These are phyloP conservation scores for Mediolabrus comicus DNA, from an alignment of 108 stramenopile genomes.

Conservation along the genomic window DNA sequence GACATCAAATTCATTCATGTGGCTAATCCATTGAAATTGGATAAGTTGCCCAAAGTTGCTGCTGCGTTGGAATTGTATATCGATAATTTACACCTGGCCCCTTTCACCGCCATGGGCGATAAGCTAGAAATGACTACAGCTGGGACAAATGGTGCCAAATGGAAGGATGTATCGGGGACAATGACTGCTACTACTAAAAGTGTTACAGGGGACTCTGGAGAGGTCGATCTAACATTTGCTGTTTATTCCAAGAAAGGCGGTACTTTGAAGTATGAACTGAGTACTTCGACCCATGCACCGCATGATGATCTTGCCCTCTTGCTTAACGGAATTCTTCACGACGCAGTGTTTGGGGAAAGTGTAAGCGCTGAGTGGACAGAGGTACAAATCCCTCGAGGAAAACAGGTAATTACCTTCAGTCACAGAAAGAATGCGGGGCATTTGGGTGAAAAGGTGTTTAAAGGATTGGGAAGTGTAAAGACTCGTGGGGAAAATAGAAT, in stretches of 20 bases:
- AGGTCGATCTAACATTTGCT: slow-evolving; percentile 24
- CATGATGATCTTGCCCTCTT: slow-evolving; percentile 39
- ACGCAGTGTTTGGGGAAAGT: slow-evolving; percentile 31
- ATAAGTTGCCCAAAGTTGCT: slow-evolving; percentile 5
- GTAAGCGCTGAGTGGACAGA: slow-evolving; percentile 2
- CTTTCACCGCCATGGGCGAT: not conserved
- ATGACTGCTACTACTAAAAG: slow-evolving; percentile 17
- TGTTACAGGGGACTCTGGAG: not conserved
- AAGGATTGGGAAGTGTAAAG: slow-evolving; percentile 12
- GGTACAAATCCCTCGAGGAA: slow-evolving; percentile 28
- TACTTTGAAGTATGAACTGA: slow-evolving; percentile 22
- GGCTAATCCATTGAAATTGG: slow-evolving; percentile 32
- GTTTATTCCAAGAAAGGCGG: slow-evolving; percentile 23
- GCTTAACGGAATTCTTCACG: slow-evolving; percentile 8
- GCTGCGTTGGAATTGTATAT: slow-evolving; percentile 12
- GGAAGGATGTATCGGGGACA: slow-evolving; percentile 1
- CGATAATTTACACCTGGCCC: slow-evolving; percentile 31
- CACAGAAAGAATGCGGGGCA: slow-evolving; percentile 47
- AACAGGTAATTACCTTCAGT: slow-evolving; percentile 21
- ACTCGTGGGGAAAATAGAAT: slow-evolving; percentile 12
- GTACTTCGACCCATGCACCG: slow-evolving; percentile 34
- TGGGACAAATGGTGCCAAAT: not conserved
- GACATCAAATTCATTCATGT: slow-evolving; percentile 25
- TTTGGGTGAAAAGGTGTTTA: slow-evolving; percentile 9
- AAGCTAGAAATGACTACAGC: slow-evolving; percentile 13